These are phyloP conservation scores for Pleurotus tuber-regium DNA, from an alignment of 768 basidiomycete genomes.

Conservation along the genomic window DNA sequence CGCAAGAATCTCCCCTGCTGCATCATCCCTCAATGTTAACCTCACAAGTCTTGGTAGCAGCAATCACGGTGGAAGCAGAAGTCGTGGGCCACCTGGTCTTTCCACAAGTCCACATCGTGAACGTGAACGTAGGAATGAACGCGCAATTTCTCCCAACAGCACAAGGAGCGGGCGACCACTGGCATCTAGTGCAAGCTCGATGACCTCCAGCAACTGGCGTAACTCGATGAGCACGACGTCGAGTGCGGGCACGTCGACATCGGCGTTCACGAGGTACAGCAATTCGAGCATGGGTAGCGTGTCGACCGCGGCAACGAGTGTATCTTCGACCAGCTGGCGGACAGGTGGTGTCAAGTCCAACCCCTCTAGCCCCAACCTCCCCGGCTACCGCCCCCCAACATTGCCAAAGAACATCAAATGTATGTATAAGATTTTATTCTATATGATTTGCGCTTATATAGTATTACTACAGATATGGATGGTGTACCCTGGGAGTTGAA, in stretches of 20 bases:
- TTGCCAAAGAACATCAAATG: conserved; percentile 79
- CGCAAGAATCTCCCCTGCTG: conserved; percentile 18
- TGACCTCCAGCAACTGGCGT: conserved; percentile 72
- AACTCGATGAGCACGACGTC: conserved; percentile 70
- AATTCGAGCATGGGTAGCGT: conserved; percentile 71
- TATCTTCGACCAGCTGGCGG: conserved; percentile 75
- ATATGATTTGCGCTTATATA: conserved; percentile 10
- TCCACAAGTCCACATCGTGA: conserved; percentile 27
- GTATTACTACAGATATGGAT: conserved; percentile 53
- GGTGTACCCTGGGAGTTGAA: conserved; percentile 77
- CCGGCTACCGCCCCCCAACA: conserved; percentile 15
- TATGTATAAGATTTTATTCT: conserved; percentile 36
- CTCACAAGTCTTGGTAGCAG: conserved; percentile 3
- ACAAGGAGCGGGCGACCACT: conserved; percentile 48
- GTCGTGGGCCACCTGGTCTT: conserved; percentile 19
- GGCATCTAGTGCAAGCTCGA: conserved; percentile 60
- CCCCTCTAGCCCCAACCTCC: conserved; percentile 20
- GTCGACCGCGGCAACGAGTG: conserved; percentile 78
- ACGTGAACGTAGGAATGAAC: conserved; percentile 33
- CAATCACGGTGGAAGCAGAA: conserved; percentile 19
- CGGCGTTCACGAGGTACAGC: conserved; percentile 78
- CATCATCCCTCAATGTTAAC: conserved; percentile 16
- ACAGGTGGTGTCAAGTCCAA: conserved; percentile 37
- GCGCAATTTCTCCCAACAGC: conserved; percentile 59
- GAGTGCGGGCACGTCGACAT: conserved; percentile 66